These are phyloP conservation scores for Cercospora sesami DNA, from an alignment of 2,329 filamentous ascomycete species.

Conservation along the genomic window DNA sequence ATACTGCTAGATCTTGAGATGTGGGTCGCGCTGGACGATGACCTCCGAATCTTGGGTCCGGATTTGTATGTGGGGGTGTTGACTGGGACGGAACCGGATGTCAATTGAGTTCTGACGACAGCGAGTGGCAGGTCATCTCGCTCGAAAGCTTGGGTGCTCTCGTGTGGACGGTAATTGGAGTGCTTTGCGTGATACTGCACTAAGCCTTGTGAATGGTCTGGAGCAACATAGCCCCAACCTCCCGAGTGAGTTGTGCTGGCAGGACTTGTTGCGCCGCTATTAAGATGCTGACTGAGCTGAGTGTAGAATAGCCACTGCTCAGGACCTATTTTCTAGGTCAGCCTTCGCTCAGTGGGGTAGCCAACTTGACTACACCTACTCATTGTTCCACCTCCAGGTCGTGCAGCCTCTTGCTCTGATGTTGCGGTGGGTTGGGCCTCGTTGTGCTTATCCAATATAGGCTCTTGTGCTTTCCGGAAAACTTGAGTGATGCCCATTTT, in stretches of 20 bases:
- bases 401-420: neutral
- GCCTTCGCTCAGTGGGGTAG: neutral
- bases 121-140: neutral
- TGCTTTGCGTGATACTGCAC: neutral
- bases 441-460: neutral
- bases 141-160: neutral
- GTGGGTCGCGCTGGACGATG: neutral
- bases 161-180: neutral
- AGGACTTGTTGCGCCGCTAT: neutral
- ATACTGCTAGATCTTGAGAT: neutral
- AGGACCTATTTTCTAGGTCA: neutral
- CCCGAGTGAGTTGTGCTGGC: neutral
- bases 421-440: neutral
- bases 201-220: neutral
- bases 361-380: neutral
- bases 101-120: neutral
- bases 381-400: neutral
- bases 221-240: neutral
- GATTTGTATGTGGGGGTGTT: neutral
- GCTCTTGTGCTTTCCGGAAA: neutral
- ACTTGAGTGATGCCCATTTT: neutral
- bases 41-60: neutral
- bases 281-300: neutral
- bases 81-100: neutral
- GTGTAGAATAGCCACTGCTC: slow-evolving; percentile 1